Percentiles rank a stretch among this genome's conserved stretches.
These are phyloP conservation scores for Chaetomidium leptoderma DNA, from an alignment of 495 filamentous ascomycete genomes.

Conservation along the genomic window DNA sequence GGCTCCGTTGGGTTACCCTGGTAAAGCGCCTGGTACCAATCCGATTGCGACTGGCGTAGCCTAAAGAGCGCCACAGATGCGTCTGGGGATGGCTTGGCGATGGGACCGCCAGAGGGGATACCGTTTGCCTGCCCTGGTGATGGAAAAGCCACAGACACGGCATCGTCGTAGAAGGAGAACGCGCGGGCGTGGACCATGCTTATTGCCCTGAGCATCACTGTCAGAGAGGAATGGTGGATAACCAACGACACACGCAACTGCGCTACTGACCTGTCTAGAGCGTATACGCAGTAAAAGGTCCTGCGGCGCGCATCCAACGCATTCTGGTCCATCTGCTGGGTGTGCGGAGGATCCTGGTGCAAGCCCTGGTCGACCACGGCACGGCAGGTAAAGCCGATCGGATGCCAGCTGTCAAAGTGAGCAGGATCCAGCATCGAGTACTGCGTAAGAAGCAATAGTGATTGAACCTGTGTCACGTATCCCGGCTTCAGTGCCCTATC, in stretches of 20 bases:
- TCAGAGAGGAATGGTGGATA: background rate
- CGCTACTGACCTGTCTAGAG: slow-evolving; percentile 67
- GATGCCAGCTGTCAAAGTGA: slow-evolving; percentile 86
- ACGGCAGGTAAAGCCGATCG: slow-evolving; percentile 81
- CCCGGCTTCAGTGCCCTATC: slow-evolving; percentile 80
- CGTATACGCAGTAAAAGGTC: slow-evolving; percentile 82
- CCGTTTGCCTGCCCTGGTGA: slow-evolving; percentile 33
- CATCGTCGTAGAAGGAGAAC: slow-evolving; percentile 88
- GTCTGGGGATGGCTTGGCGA: slow-evolving; percentile 48
- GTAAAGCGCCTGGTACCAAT: slow-evolving; percentile 77
- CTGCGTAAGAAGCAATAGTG: slow-evolving; percentile 74
- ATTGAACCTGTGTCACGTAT: slow-evolving; percentile 75
- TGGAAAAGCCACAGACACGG: slow-evolving; percentile 63
- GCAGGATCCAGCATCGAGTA: slow-evolving; percentile 84
- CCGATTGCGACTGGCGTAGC: slow-evolving; percentile 72
- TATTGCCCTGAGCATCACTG: slow-evolving; percentile 55
- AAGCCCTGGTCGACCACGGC: slow-evolving; percentile 82
- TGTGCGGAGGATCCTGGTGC: slow-evolving; percentile 79
- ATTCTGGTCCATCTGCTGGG: slow-evolving; percentile 54
- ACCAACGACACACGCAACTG: background rate
- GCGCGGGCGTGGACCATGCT: slow-evolving; percentile 74
- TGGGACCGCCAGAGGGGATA: slow-evolving; percentile 35
- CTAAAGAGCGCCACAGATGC: slow-evolving; percentile 62
- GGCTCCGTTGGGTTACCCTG: slow-evolving; percentile 59
- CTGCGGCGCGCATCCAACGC: slow-evolving; percentile 70